Evolutionary conservation across 2,329 filamentous ascomycete genomes (phyloP).

Genomic region (Hymenoscyphus fructigenus): DNA sequence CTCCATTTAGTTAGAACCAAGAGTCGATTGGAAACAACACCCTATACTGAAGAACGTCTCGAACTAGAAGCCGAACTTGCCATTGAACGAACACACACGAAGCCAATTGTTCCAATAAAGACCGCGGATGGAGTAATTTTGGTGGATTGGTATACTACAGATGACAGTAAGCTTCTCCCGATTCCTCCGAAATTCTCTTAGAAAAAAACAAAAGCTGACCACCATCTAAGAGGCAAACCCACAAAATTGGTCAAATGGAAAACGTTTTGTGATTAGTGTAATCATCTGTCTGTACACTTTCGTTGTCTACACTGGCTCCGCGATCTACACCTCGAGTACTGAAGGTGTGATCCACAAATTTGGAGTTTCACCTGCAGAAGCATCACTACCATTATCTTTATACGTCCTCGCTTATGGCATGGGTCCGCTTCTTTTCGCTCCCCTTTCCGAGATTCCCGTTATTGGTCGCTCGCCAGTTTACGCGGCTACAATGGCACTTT

Average conservation of each 20-base stretch:
- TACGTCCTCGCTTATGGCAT: conserved; percentile 65
- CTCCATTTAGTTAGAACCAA: conserved; percentile 26
- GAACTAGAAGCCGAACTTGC: conserved; percentile 40
- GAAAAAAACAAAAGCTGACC: not conserved
- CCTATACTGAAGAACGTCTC: conserved; percentile 40
- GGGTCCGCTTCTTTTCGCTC: conserved; percentile 65
- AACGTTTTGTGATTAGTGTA: conserved; percentile 43
- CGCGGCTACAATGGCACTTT: conserved; percentile 65
- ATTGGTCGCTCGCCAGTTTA: conserved; percentile 70
- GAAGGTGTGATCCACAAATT: conserved; percentile 53
- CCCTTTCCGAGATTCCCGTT: conserved; percentile 63
- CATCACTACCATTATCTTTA: conserved; percentile 58
- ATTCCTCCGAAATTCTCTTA: not conserved
- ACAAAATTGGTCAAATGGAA: conserved; percentile 51
- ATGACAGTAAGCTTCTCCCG: conserved; percentile 30
- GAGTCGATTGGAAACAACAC: conserved; percentile 29
- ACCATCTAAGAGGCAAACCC: conserved; percentile 51
- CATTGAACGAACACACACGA: conserved; percentile 41
- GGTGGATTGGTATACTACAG: conserved; percentile 55
- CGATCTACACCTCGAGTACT: conserved; percentile 49
- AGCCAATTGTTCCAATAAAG: conserved; percentile 46
- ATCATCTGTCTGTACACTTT: conserved; percentile 59
- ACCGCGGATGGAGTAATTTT: conserved; percentile 49
- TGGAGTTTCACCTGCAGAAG: conserved; percentile 49
- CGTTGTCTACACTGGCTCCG: conserved; percentile 53